Evolutionary conservation across 352 stramenopile species (phyloP), one percentile per base, ranked within the genome.

Genomic region (Pythium aquatile): DNA sequence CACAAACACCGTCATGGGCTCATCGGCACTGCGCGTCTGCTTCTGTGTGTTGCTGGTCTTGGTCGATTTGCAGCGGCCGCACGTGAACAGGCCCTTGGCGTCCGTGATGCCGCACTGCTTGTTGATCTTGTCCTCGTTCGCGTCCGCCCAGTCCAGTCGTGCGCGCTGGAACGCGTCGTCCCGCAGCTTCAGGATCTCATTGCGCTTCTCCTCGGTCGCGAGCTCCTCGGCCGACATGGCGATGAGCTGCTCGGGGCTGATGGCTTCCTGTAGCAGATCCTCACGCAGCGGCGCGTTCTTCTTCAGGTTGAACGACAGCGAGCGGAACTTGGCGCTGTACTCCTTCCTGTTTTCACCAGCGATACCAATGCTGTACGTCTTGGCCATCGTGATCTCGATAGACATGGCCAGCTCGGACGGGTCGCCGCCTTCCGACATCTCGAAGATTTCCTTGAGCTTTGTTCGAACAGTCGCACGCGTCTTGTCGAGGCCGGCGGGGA

Each of bases 31-130:
- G 67, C 96, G 90, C 33, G 96, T 99, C 79, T 99, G 96, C 72
- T 98, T 98, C 79, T 98, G 94, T 66, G 92, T 98, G 81, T 97
- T 98, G 63, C 90, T 98, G 32, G 94, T 98, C 73, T 98, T 98
- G 56, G 85, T 90, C 42, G 87, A 97, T 72, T 98, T 98, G 79
- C 96, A 99, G 65, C 92, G 81, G 60, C 91, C 89, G 73, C 96
- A 99, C 63, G 86, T 93, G 66, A 95, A 96, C 40, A 96, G 72
- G 11, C 85, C 85, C 69, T 91, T 91, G 54, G 76, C 79, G 62
- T 90, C 72, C 63, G 84, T 76, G 37, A 94, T 88, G 33, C 90
- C 90, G 37, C 83, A 94, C 72, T 94, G 84, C 65, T 97, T 94
- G 70, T 97, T 93, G 70, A 97, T 96, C 65, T 91, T 94, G 51